Evolutionary conservation across 768 basidiomycete genomes (phyloP).

Genomic region (Xerocomellus dryophilus): DNA sequence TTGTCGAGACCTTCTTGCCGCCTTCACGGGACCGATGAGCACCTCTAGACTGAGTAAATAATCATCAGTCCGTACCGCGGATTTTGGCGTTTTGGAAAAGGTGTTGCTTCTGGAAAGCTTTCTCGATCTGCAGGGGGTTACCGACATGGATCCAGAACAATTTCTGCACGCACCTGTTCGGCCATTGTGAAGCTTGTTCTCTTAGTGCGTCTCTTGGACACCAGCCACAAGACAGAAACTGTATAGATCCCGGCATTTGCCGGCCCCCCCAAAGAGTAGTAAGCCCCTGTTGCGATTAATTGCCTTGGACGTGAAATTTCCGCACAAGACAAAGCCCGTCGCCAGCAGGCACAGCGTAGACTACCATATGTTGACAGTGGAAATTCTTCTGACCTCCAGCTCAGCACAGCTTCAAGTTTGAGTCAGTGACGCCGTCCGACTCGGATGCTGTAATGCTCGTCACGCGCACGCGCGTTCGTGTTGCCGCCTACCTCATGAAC

Average conservation of each 20-base stretch:
- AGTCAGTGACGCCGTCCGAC: neutral
- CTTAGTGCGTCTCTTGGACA: slow-evolving; percentile 3
- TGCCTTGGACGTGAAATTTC: too few species aligned
- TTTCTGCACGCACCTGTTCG: slow-evolving; percentile 48
- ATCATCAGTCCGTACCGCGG: slow-evolving; percentile 61
- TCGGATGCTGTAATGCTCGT: slow-evolving; percentile 19
- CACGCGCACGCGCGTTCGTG: slow-evolving; percentile 21
- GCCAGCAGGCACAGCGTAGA: neutral
- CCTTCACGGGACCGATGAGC: slow-evolving; percentile 36
- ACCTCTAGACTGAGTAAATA: neutral
- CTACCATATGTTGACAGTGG: neutral
- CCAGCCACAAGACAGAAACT: slow-evolving; percentile 40
- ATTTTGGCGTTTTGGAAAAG: slow-evolving; percentile 98
- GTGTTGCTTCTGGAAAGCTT: slow-evolving; percentile 96
- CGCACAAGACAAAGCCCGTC: neutral
- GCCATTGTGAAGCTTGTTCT: slow-evolving; percentile 44
- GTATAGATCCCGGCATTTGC: slow-evolving; percentile 39
- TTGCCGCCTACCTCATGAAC: slow-evolving; percentile 43
- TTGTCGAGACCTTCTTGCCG: slow-evolving; percentile 89
- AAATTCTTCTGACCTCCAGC: neutral
- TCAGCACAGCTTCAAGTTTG: neutral
- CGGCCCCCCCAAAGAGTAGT: slow-evolving; percentile 10
- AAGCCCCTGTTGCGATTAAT: too few species aligned
- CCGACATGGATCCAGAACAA: neutral
- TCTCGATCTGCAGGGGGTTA: slow-evolving; percentile 68